Conservation (phyloP, 345 rosid species). For the Euphorbia lathyris region DNA sequence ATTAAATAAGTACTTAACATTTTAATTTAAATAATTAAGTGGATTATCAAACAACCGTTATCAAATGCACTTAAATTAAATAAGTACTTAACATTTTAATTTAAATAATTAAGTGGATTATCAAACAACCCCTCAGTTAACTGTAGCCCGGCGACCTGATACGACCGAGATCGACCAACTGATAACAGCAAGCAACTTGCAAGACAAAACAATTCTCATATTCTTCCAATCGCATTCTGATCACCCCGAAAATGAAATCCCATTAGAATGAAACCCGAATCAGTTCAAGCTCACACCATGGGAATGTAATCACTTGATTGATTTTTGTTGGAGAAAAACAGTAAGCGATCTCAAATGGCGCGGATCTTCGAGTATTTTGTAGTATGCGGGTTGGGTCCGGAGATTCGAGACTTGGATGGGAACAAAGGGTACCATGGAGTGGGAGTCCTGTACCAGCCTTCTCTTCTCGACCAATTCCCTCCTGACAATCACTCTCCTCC, state of each 20-base stretch:
- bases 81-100: no score
- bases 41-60: no score
- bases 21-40: no score
- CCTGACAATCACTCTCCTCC: conserved; percentile 69
- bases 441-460: conserved; percentile 53
- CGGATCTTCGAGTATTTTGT: conserved; percentile 92
- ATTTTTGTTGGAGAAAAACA: neutral
- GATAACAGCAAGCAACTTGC: neutral
- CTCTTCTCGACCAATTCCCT: conserved; percentile 88
- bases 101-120: no score
- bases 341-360: conserved; percentile 34
- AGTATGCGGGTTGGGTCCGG: conserved; percentile 91
- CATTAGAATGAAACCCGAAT: neutral
- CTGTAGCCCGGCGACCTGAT: neutral
- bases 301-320: neutral
- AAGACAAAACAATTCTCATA: neutral
- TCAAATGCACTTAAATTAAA: no score
- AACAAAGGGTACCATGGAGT: conserved; percentile 81
- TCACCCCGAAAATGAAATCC: neutral
- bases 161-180: neutral
- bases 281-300: neutral
- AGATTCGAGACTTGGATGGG: conserved; percentile 83
- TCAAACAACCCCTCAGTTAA: no score
- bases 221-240: neutral
- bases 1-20: no score